Conservation (phyloP, 2,329 filamentous ascomycete genomes). For the Cladophialophora carrionii region DNA sequence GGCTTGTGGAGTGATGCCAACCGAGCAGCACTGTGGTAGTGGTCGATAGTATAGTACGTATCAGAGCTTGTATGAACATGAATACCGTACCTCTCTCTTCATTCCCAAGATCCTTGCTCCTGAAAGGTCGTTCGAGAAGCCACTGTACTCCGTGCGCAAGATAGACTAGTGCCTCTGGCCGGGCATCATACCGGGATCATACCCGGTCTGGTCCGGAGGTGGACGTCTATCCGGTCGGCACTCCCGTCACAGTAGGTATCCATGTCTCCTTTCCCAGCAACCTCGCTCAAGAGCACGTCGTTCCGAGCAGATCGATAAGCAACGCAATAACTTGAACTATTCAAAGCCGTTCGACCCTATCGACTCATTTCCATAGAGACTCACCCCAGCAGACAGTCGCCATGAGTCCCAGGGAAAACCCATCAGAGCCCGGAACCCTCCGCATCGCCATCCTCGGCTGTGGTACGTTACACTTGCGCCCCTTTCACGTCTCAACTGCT, state of each 20-base stretch:
- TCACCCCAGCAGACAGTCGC: too few species aligned
- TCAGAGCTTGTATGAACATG: neutral
- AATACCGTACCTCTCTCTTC: neutral
- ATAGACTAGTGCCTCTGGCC: neutral
- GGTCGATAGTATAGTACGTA: neutral
- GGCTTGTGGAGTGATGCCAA: neutral
- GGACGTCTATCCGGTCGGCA: too few species aligned
- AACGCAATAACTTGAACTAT: too few species aligned
- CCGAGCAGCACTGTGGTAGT: neutral
- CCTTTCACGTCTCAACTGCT: neutral
- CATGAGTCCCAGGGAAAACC: neutral
- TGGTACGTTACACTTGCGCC: conserved; percentile 8
- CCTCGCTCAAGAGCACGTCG: too few species aligned
- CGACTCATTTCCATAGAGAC: too few species aligned
- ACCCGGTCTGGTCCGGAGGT: neutral
- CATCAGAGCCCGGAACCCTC: conserved; percentile 4
- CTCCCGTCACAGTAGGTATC: too few species aligned
- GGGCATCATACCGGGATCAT: neutral
- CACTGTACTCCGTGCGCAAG: neutral
- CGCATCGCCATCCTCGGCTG: conserved; percentile 25
- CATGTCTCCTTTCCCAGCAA: too few species aligned
- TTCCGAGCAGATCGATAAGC: too few species aligned
- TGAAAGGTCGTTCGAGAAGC: too few species aligned
- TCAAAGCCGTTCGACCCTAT: too few species aligned
- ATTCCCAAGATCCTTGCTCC: neutral